Percentiles rank a stretch among this genome's conserved stretches.
phyloP scores from a whole-genome alignment of 2,329 filamentous ascomycete species.

The Plenodomus lindquistii region DNA sequence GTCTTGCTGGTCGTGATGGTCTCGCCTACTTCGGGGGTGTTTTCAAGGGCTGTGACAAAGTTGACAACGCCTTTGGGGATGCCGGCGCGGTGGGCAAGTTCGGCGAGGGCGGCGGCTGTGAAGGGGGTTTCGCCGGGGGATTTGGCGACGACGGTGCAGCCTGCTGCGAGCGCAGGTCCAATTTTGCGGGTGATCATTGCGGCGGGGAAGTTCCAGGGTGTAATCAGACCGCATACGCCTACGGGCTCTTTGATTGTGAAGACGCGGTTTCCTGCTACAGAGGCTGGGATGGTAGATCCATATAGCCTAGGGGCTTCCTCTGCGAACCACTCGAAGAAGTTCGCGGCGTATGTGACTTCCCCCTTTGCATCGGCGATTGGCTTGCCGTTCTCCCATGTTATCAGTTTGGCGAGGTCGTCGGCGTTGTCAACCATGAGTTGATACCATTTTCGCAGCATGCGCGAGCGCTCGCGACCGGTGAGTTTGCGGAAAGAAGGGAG shows the following conservation, averaged over 20 bases:
- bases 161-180: slow-evolving; percentile 78
- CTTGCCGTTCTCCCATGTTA: slow-evolving; percentile 92
- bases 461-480: slow-evolving; percentile 74
- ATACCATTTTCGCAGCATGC: slow-evolving; percentile 78
- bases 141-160: slow-evolving; percentile 92
- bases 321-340: slow-evolving; percentile 48
- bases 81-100: slow-evolving; percentile 83
- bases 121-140: slow-evolving; percentile 91
- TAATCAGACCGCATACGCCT: slow-evolving; percentile 80
- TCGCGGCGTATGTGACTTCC: slow-evolving; percentile 46
- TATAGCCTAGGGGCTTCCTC: slow-evolving; percentile 46
- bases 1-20: slow-evolving; percentile 74
- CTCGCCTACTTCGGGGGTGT: slow-evolving; percentile 79
- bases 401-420: slow-evolving; percentile 79
- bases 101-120: slow-evolving; percentile 83
- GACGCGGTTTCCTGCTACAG: slow-evolving; percentile 72
- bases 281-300: slow-evolving; percentile 74
- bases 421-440: slow-evolving; percentile 77
- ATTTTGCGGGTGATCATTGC: slow-evolving; percentile 58
- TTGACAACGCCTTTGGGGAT: slow-evolving; percentile 92
- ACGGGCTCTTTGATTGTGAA: slow-evolving; percentile 82
- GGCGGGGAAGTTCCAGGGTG: slow-evolving; percentile 81
- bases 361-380: slow-evolving; percentile 61
- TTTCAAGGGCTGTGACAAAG: slow-evolving; percentile 76
- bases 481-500: slow-evolving; percentile 71